These are phyloP conservation scores for Neurospora sp. DNA, from an alignment of 2,329 filamentous ascomycete genomes.

Conservation along the genomic window DNA sequence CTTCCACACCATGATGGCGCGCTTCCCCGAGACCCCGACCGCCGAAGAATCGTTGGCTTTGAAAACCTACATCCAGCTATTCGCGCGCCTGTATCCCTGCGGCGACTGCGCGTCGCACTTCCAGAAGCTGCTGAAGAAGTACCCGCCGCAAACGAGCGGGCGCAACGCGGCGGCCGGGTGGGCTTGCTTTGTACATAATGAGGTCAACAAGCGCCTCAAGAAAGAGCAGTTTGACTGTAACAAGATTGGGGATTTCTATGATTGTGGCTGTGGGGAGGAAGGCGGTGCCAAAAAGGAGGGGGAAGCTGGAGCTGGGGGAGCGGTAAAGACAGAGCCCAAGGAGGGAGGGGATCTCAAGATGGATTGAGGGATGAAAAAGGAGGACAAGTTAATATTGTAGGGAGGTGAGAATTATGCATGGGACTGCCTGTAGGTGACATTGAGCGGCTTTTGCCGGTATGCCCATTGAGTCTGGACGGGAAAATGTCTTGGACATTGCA, in stretches of 20 bases:
- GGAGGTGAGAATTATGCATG: background rate
- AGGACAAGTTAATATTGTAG: constrained; percentile 5
- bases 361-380: constrained; percentile 3
- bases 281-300: constrained; percentile 35
- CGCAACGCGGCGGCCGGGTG: constrained; percentile 56
- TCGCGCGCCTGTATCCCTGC: constrained; percentile 60
- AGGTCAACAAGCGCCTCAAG: constrained; percentile 54
- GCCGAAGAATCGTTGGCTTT: constrained; percentile 53
- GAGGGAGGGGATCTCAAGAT: constrained; percentile 12
- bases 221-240: constrained; percentile 57
- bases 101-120: constrained; percentile 63
- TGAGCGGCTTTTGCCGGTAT: background rate
- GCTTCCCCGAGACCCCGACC: constrained; percentile 57
- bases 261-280: constrained; percentile 62
- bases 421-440: background rate
- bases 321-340: constrained; percentile 19
- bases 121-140: constrained; percentile 49
- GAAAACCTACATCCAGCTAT: constrained; percentile 55
- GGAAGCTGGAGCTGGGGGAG: constrained; percentile 9
- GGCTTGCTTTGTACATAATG: constrained; percentile 60
- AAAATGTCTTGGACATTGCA: background rate
- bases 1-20: constrained; percentile 61
- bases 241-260: constrained; percentile 61
- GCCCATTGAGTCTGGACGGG: background rate
- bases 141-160: constrained; percentile 55